These are phyloP conservation scores for Lipomyces japonicus DNA, from an alignment of 805 yeast species.

Conservation along the genomic window DNA sequence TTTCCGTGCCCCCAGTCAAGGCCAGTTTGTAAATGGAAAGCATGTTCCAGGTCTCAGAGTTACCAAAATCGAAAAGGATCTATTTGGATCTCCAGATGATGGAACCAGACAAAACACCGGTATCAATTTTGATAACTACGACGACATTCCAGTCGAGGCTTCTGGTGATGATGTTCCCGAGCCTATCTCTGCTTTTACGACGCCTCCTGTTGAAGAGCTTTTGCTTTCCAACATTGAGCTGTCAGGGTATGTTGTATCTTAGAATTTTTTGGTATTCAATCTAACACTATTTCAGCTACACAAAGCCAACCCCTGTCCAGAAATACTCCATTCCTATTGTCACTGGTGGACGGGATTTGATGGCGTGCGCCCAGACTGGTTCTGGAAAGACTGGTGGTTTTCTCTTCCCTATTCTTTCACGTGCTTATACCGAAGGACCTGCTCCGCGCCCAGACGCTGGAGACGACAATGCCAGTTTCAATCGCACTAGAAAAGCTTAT, in stretches of 20 bases:
- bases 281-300: constrained; percentile 44
- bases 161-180: constrained; percentile 94
- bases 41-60: constrained; percentile 79
- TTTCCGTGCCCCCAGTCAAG: constrained; percentile 46
- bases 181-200: constrained; percentile 77
- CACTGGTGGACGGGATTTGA: constrained; percentile 82
- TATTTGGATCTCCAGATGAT: constrained; percentile 79
- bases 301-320: constrained; percentile 95
- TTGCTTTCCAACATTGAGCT: constrained; percentile 80
- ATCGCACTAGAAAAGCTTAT: constrained; percentile 67
- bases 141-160: constrained; percentile 98
- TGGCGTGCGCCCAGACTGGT: constrained; percentile 98
- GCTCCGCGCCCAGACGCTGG: constrained; percentile 47
- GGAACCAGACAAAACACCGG: constrained; percentile 81
- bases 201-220: constrained; percentile 87
- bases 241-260: constrained; percentile 49
- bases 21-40: constrained; percentile 80
- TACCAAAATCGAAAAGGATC: constrained; percentile 65
- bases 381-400: constrained; percentile 99
- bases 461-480: constrained; percentile 53
- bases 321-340: constrained; percentile 91
- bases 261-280: neutral
- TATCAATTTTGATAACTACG: constrained; percentile 97
- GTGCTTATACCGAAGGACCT: constrained; percentile 87
- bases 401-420: constrained; percentile 93